Evolutionary conservation across 2,329 filamentous ascomycete species (phyloP), one percentile per base, ranked within the genome.

Genomic region (Monilinia polystroma): DNA sequence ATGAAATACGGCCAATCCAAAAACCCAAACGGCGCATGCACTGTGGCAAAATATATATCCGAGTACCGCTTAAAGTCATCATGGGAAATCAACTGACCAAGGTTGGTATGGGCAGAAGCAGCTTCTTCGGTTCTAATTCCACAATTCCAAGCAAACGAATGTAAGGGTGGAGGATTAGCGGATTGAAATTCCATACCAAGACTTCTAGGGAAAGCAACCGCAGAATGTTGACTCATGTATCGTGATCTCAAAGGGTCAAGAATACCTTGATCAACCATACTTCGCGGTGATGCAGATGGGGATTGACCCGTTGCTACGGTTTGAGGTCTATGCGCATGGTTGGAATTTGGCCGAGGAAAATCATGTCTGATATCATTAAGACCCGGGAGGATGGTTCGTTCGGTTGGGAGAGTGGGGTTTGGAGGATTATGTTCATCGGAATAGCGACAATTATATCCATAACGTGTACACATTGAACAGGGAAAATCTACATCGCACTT

Each of bases 131-230:
- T 69, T 51, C 78, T 70, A 20, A 74, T 70, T 1, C 77, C 76
- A 26, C 74, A 68, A 63, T 79, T 77, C 68, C 76, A 79, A 16
- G 72, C 78, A 67, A 77, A 79, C 3, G 77, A 78, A 64, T 79
- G 78, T 11, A 79, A 68, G n/a, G 75, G 73, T 7, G 77, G 77
- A 23, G 76, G 76, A 16, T 75, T 74, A 3, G 73, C 63, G 2
- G 76, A 72, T 57, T 76, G 73, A 35, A 79, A 64, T 55, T 74
- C 72, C 29, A 76, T 58, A 3, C 76, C 77, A 20, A 78, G 71
- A 56, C 69, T 73, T 45, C 73, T 71, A 1, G 77, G 75, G 51
- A 78, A 77, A 8, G 76, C 76, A 58, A 77, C 72, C 2, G 75
- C 73, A 20, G 64, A 38, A 74, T 77, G 52, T 76, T 72, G 18